Evolutionary conservation across 1,284 basidiomycete genomes (phyloP).

Genomic region (Ceratobasidium sp.): DNA sequence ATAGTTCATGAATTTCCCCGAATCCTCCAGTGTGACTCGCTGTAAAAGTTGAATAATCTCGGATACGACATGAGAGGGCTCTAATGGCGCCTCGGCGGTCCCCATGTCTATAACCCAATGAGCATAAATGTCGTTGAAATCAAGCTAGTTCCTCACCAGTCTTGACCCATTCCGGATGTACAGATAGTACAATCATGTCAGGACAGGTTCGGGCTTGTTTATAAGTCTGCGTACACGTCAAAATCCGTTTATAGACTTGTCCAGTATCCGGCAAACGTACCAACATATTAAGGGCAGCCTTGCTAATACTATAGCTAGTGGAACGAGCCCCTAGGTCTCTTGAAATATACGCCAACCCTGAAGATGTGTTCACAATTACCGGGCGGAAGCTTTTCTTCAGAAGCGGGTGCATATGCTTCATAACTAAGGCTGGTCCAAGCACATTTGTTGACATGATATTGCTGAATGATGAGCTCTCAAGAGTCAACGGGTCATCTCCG

Average conservation of each 20-base stretch:
- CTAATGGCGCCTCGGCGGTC: slow-evolving; percentile 10
- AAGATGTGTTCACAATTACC: slow-evolving; percentile 51
- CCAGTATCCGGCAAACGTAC: slow-evolving; percentile 38
- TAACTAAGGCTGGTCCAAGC: slow-evolving; percentile 49
- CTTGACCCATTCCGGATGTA: slow-evolving; percentile 45
- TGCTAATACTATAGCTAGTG: slow-evolving; percentile 43
- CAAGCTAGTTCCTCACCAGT: slow-evolving; percentile 40
- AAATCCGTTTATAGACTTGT: no score
- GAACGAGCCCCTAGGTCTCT: slow-evolving; percentile 42
- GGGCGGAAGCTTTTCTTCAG: slow-evolving; percentile 48
- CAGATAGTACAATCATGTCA: slow-evolving; percentile 41
- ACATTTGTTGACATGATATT: slow-evolving; percentile 46
- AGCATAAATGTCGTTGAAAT: not conserved
- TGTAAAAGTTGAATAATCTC: slow-evolving; percentile 14
- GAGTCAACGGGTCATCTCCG: slow-evolving; percentile 26
- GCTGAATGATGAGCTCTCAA: slow-evolving; percentile 22
- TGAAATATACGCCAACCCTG: slow-evolving; percentile 48
- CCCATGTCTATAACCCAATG: slow-evolving; percentile 9
- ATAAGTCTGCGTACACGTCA: slow-evolving; percentile 41
- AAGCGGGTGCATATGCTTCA: slow-evolving; percentile 47
- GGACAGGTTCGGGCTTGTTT: slow-evolving; percentile 43
- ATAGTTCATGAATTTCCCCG: slow-evolving; percentile 23
- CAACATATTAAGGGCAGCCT: slow-evolving; percentile 45
- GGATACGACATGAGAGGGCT: slow-evolving; percentile 6
- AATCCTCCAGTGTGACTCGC: slow-evolving; percentile 13